Evolutionary conservation across 2,329 filamentous ascomycete genomes (phyloP).

Genomic region (Pestalotiopsis fici): DNA sequence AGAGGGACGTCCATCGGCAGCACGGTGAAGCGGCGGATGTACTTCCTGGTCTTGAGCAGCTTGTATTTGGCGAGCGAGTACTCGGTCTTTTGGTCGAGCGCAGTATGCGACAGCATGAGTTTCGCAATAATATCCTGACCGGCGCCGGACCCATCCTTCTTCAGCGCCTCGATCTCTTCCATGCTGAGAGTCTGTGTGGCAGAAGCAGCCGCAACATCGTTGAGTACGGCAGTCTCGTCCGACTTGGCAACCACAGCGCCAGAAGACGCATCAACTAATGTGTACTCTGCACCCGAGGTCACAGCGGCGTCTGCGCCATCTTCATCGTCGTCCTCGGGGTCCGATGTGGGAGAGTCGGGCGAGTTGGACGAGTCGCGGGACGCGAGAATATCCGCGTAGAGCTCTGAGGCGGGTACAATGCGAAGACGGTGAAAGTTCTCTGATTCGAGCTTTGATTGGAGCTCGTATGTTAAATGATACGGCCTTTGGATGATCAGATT

Average conservation of each 20-base stretch:
- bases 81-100: slow-evolving; percentile 88
- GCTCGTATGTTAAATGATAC: slow-evolving; percentile 88
- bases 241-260: slow-evolving; percentile 55
- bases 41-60: slow-evolving; percentile 90
- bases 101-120: slow-evolving; percentile 84
- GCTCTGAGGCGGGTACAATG: slow-evolving; percentile 76
- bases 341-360: slow-evolving; percentile 37
- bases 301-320: slow-evolving; percentile 36
- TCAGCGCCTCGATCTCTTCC: slow-evolving; percentile 74
- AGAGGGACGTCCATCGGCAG: slow-evolving; percentile 79
- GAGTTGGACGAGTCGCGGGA: slow-evolving; percentile 32
- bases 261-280: slow-evolving; percentile 44
- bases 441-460: slow-evolving; percentile 69
- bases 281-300: slow-evolving; percentile 46
- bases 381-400: slow-evolving; percentile 76
- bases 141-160: slow-evolving; percentile 72
- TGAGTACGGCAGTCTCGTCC: slow-evolving; percentile 56
- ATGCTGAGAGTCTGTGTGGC: slow-evolving; percentile 70
- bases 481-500: slow-evolving; percentile 91
- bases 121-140: slow-evolving; percentile 92
- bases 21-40: slow-evolving; percentile 83
- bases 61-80: slow-evolving; percentile 97
- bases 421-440: slow-evolving; percentile 71
- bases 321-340: slow-evolving; percentile 34
- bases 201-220: slow-evolving; percentile 60